Evolutionary conservation across 768 basidiomycete species (phyloP).

Genomic region (Termitomyces sp.): DNA sequence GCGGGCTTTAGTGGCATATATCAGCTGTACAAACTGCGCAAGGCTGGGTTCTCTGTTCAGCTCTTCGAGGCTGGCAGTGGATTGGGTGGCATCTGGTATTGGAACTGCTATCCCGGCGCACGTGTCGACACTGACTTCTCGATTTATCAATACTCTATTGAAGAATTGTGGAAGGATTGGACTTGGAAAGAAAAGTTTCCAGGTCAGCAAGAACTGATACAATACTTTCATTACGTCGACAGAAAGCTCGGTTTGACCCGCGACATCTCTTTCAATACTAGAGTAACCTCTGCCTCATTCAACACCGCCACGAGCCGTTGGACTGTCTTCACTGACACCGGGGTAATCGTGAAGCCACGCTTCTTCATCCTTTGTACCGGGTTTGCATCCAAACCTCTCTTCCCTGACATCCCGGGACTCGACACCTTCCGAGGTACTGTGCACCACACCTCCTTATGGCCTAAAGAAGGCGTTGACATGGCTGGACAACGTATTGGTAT

Average conservation of each 20-base stretch:
- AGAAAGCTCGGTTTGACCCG: conserved; percentile 18
- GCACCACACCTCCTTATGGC: conserved; percentile 19
- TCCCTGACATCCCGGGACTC: conserved; percentile 11
- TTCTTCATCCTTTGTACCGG: conserved; percentile 21
- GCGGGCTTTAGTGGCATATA: not conserved
- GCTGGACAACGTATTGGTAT: conserved; percentile 20
- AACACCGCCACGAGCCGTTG: conserved; percentile 14
- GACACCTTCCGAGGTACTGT: conserved; percentile 17
- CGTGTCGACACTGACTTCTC: not conserved
- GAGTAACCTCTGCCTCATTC: conserved; percentile 16
- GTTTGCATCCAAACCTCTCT: conserved; percentile 10
- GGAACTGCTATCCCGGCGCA: not conserved
- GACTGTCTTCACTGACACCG: conserved; percentile 16
- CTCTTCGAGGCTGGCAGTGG: conserved; percentile 1
- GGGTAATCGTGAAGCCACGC: conserved; percentile 12
- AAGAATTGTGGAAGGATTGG: not conserved
- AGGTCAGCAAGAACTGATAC: conserved; percentile 12
- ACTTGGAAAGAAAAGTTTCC: conserved; percentile 11
- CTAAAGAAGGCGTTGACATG: conserved; percentile 14
- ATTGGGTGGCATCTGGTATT: not conserved
- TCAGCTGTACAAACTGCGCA: not conserved
- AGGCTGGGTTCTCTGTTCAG: not conserved
- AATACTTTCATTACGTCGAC: conserved; percentile 16
- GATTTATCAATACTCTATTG: not conserved
- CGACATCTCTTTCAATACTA: conserved; percentile 18